Evolutionary conservation across 108 stramenopile species (phyloP), one percentile per base, ranked within the genome.

Genomic region (Cyclostephanos tholiformis): DNA sequence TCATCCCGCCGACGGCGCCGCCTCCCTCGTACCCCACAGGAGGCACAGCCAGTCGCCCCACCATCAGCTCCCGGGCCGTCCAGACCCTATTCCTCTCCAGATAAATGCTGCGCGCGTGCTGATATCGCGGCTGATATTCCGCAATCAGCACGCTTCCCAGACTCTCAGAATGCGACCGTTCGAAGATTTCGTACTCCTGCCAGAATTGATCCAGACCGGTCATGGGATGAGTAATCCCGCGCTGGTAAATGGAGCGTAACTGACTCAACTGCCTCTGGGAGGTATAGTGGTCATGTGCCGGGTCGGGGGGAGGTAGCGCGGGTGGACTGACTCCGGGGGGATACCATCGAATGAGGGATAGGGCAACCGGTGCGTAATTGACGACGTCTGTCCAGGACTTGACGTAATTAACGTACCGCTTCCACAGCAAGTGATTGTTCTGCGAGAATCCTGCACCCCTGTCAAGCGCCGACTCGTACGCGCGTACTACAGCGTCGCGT

Each of bases 171-270:
- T 92, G 94, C n/a, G 75, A 58, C 25, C 85, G 71, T 75, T 95
- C 94, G 68, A 90, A 95, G 27, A 74, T 64, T 65, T 95, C 94
- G 72, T 95, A 95, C 65, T 95, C 94, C 69, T 90, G 86, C 94
- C 94, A 95, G 14, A 90, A 74, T 48, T 85, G 82, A 84, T 95
- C 94, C 63, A 95, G 71, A 8, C 91, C 91, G 11, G 84, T 80
- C 94, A 95, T 95, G 48, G 94, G 94, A 82, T 88, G 84, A 17
- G 80, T 80, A 13, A 92, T 81, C 17, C 89, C 74, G n/a, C 87
- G 80, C 63, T 95, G 91, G 79, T 92, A 95, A 17, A 92, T 67
- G 48, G 67, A 71, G 4, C 94, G 91, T 27, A 95, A 63, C 52
- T 77, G 74, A 41, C 72, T 35, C 86, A 91, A 82, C 63, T 91